Evolutionary conservation across 2,329 filamentous ascomycete species (phyloP).

Genomic region (Sporothrix euskadiensis): DNA sequence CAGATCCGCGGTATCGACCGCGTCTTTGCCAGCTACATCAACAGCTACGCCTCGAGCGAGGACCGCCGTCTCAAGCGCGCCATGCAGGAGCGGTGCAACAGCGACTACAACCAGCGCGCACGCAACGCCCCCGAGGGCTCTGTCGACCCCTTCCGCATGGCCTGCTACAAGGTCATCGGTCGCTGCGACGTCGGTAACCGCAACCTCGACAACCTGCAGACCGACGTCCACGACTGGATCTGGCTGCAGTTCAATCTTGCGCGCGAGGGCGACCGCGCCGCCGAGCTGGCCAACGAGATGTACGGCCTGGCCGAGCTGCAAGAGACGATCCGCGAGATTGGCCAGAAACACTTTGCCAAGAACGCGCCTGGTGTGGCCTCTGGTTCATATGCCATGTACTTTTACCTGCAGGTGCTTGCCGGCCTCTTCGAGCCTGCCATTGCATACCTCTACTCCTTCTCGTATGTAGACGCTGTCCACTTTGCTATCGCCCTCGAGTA

Average conservation of each 20-base stretch:
- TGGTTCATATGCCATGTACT: slow-evolving; percentile 83
- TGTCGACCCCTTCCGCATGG: slow-evolving; percentile 92
- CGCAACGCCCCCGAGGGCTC: slow-evolving; percentile 83
- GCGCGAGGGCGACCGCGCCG: slow-evolving; percentile 62
- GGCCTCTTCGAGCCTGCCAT: slow-evolving; percentile 95
- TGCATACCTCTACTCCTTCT: slow-evolving; percentile 86
- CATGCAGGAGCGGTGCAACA: slow-evolving; percentile 82
- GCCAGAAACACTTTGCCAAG: slow-evolving; percentile 86
- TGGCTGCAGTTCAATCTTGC: slow-evolving; percentile 72
- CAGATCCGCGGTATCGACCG: slow-evolving; percentile 89
- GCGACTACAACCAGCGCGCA: slow-evolving; percentile 82
- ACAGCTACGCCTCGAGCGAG: slow-evolving; percentile 73
- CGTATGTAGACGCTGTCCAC: slow-evolving; percentile 91
- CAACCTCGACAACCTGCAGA: slow-evolving; percentile 62
- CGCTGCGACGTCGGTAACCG: slow-evolving; percentile 68
- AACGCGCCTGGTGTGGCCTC: slow-evolving; percentile 70
- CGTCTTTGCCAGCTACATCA: slow-evolving; percentile 84
- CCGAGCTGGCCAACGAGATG: slow-evolving; percentile 65
- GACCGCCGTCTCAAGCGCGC: slow-evolving; percentile 77
- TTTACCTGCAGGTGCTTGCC: slow-evolving; percentile 85
- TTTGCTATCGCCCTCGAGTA: slow-evolving; percentile 87
- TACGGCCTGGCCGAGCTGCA: slow-evolving; percentile 70
- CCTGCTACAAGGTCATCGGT: slow-evolving; percentile 96
- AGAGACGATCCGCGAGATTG: slow-evolving; percentile 81
- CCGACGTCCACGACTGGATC: slow-evolving; percentile 68